Conservation (phyloP, 169 alveolate genomes). For the Theileria orientalis region DNA sequence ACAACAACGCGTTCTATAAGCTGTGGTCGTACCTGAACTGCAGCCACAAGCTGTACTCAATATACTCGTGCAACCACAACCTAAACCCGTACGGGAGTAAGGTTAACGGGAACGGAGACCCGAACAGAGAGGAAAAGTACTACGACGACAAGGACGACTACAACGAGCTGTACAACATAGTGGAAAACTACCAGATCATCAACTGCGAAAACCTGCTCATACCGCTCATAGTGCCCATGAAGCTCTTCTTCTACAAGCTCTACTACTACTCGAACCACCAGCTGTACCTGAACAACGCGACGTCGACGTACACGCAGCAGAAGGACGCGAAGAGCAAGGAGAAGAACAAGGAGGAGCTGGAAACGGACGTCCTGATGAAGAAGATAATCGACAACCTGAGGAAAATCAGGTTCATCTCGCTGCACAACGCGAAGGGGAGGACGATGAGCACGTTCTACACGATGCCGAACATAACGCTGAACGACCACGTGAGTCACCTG, state of each 20-base stretch:
- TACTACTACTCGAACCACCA: slow-evolving; percentile 30
- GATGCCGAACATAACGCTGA: slow-evolving; percentile 39
- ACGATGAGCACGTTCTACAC: slow-evolving; percentile 29
- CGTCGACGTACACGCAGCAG: not conserved
- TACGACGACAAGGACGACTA: slow-evolving; percentile 3
- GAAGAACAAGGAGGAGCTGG: not conserved
- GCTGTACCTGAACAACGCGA: slow-evolving; percentile 24
- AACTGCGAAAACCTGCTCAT: slow-evolving; percentile 6
- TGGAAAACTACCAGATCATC: slow-evolving; percentile 9
- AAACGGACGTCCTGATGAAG: not conserved
- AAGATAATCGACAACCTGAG: slow-evolving; percentile 30
- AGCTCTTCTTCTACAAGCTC: slow-evolving; percentile 15
- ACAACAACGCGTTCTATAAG: slow-evolving; percentile 43
- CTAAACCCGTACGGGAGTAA: slow-evolving; percentile 1
- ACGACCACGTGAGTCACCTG: slow-evolving; percentile 26
- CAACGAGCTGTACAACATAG: not conserved
- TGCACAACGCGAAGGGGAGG: slow-evolving; percentile 49
- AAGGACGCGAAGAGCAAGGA: not conserved
- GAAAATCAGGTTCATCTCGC: slow-evolving; percentile 24
- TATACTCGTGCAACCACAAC: slow-evolving; percentile 4
- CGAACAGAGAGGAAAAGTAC: not conserved
- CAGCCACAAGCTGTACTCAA: slow-evolving; percentile 20
- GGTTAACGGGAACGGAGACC: not conserved
- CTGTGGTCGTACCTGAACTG: slow-evolving; percentile 54
- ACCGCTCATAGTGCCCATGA: slow-evolving; percentile 47